Conservation (phyloP, 1,284 basidiomycete genomes). For the Tilletia horrida region DNA sequence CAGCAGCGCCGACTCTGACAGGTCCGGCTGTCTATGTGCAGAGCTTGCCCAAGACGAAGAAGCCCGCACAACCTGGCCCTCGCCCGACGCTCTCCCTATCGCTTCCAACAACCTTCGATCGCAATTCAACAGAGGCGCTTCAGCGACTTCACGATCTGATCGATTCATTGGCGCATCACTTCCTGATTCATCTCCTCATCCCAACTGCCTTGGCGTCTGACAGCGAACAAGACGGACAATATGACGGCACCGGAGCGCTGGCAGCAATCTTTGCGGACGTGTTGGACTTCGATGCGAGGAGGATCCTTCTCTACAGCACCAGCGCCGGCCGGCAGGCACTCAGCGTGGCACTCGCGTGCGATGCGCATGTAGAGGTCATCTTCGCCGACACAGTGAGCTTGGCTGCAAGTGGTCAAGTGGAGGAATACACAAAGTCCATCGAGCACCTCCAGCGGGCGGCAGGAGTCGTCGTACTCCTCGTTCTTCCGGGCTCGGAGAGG, state of each 20-base stretch:
- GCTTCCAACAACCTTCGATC: constrained; percentile 23
- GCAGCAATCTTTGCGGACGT: constrained; percentile 18
- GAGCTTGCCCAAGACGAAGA: no score
- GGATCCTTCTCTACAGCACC: constrained; percentile 24
- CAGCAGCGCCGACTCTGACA: not conserved
- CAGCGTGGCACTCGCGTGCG: constrained; percentile 21
- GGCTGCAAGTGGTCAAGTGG: not conserved
- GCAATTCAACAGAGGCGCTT: not conserved
- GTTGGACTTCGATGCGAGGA: constrained; percentile 20
- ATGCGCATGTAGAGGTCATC: constrained; percentile 24
- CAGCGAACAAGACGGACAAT: not conserved
- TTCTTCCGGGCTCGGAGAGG: not conserved
- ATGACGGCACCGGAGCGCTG: not conserved
- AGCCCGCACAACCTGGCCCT: not conserved
- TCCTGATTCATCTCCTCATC: constrained; percentile 22
- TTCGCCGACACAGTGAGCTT: not conserved
- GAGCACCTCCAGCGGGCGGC: constrained; percentile 20
- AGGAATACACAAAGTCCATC: constrained; percentile 14
- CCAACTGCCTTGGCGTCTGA: not conserved
- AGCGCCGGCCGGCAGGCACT: constrained; percentile 21
- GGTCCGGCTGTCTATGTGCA: not conserved
- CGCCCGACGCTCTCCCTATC: constrained; percentile 25
- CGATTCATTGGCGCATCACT: constrained; percentile 11
- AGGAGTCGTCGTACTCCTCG: constrained; percentile 17
- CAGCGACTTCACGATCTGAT: constrained; percentile 12